These are phyloP conservation scores for Quercus tomentella DNA, from an alignment of 331 rosid species.

Conservation along the genomic window DNA sequence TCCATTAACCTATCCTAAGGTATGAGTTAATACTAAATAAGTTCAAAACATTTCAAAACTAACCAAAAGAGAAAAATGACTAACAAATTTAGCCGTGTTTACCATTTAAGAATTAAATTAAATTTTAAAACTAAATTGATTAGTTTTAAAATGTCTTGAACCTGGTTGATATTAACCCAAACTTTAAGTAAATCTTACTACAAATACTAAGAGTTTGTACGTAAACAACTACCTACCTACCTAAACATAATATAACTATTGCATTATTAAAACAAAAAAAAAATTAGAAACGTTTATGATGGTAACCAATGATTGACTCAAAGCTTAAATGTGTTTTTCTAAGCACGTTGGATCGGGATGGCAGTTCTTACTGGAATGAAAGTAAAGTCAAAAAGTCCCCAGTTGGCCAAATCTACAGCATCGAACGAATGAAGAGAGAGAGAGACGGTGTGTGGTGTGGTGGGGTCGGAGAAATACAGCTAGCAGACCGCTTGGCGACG, in stretches of 20 bases:
- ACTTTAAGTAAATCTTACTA: too few relatives aligned
- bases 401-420: background rate
- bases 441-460: background rate
- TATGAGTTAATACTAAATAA: too few relatives aligned
- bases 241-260: too few relatives aligned
- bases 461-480: constrained; percentile 1
- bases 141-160: too few relatives aligned
- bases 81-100: too few relatives aligned
- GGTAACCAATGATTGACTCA: background rate
- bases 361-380: too few relatives aligned
- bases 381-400: background rate
- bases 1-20: fast-evolving
- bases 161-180: fast-evolving
- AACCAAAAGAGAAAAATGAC: too few relatives aligned
- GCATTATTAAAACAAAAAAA: too few relatives aligned
- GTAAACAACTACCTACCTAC: too few relatives aligned
- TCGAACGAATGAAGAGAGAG: background rate
- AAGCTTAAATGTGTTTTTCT: background rate
- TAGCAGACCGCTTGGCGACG: background rate
- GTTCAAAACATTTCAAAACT: fast-evolving
- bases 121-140: fast-evolving
- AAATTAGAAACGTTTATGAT: background rate
- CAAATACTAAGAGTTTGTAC: too few relatives aligned
- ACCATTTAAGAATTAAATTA: too few relatives aligned
- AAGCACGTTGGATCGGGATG: background rate